These are phyloP conservation scores for Fraxinus sp. DNA, from an alignment of 305 asterid species.

Conservation along the genomic window DNA sequence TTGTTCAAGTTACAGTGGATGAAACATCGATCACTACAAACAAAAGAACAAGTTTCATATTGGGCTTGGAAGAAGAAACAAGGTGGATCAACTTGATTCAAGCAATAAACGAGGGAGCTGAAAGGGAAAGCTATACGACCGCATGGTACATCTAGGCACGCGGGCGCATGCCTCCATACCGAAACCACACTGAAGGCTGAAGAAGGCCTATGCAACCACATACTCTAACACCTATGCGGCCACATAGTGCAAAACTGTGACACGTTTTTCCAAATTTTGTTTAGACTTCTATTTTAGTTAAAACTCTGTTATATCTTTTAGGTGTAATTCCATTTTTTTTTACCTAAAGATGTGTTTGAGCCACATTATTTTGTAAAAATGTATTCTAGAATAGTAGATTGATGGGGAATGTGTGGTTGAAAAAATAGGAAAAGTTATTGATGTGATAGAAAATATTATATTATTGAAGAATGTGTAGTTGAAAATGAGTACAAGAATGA, in stretches of 20 bases:
- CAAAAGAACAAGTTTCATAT: background rate
- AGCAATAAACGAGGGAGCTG: background rate
- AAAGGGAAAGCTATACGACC: background rate
- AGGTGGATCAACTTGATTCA: background rate
- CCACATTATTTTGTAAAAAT: too few relatives aligned
- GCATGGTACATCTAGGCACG: background rate
- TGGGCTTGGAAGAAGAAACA: background rate
- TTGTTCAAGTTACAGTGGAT: background rate
- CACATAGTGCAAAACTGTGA: background rate
- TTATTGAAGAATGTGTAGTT: too few relatives aligned
- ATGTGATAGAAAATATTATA: too few relatives aligned
- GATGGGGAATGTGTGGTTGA: too few relatives aligned
- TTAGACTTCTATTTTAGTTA: background rate
- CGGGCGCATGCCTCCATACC: background rate
- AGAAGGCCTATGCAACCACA: background rate
- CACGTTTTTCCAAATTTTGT: background rate
- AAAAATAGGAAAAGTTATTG: too few relatives aligned
- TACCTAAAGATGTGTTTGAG: too few relatives aligned
- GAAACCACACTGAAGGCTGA: background rate
- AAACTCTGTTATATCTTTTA: background rate
- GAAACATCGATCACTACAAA: background rate
- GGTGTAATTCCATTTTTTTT: background rate
- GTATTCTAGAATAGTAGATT: too few relatives aligned
- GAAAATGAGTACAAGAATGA: too few relatives aligned
- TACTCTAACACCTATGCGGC: background rate